Evolutionary conservation across 495 filamentous ascomycete genomes (phyloP), one percentile per base, ranked within the genome.

Genomic region (Aspergillus biplanus): DNA sequence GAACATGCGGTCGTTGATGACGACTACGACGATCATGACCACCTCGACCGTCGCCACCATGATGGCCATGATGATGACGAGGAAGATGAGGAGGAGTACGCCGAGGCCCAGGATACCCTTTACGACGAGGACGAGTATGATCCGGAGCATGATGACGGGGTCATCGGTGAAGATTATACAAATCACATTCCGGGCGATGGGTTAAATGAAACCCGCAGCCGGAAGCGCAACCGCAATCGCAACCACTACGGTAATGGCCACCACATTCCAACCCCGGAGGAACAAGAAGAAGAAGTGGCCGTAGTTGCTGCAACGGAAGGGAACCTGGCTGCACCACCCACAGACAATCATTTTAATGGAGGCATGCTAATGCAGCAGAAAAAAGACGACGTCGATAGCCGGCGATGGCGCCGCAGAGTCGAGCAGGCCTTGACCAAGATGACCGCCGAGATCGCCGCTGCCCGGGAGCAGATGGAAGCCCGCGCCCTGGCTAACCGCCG

Each of bases 371-470:
- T 57, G 47, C 57, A 58, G 21, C 58, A 57, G 39, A 50, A 57
- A 63, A 53, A 57, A 63, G 61, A 57, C 53, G 68, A 70, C 54
- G 49, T 68, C 33, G 71, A 72, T 8, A 72, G 76, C 59, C 70
- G 76, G 46, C 86, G 85, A 67, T 97, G 94, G 92, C 87, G 89
- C 27, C 87, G 85, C 63, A 82, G 90, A 61, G 91, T 98, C 65
- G 94, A 98, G 76, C 85, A 89, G 48, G 92, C 92, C 33, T 85
- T 98, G 59, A 89, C 93, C 47, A 90, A 90, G 67, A 88, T 99
- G 80, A 95, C 93, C 46, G 89, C 93, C 13, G 95, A 99, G 75
- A 86, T 98, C 16, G 92, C 95, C 5, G 95, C 95, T n/a, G 79
- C 97, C 65, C 84, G 95, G 27, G 95, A 99, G 74, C 91, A 97